A percentile compares a stretch with the other conserved stretches of the same genome.
phyloP scores from a whole-genome alignment of 139 green algal genomes.

The Chlamydomonas sp. region DNA sequence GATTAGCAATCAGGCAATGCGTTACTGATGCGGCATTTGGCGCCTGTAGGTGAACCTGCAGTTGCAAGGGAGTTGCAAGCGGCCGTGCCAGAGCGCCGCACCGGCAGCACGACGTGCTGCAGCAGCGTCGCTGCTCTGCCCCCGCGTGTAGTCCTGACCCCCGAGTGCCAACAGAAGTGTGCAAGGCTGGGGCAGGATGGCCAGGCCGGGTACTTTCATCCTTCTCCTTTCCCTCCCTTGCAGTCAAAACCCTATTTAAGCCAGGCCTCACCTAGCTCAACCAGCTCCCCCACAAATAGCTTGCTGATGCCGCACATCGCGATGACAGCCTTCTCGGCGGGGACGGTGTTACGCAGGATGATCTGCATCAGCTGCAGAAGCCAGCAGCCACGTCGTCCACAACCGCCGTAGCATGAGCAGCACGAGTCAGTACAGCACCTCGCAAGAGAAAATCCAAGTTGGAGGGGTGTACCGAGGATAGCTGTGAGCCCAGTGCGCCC shows the following conservation, averaged over 20 bases:
- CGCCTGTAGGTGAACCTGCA: neutral
- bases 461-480: neutral
- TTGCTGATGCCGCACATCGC: constrained; percentile 79
- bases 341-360: constrained; percentile 28
- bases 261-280: constrained; percentile 65
- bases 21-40: neutral
- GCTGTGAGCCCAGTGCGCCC: neutral
- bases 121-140: neutral
- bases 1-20: neutral
- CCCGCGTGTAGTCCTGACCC: neutral
- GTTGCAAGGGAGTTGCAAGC: neutral
- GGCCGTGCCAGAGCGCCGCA: neutral
- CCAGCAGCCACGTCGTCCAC: too few species aligned
- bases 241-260: neutral
- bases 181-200: neutral
- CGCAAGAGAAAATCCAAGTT: neutral
- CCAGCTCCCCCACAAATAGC: constrained; percentile 82
- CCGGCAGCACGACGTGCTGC: neutral
- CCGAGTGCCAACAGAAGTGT: neutral
- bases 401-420: neutral
- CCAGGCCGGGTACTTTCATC: neutral
- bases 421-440: neutral
- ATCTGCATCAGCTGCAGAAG: constrained; percentile 53
- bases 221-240: too few species aligned
- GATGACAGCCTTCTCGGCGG: constrained; percentile 61